Conservation (phyloP, 2,329 filamentous ascomycete species). For the Hirsutella minnesotensis region DNA sequence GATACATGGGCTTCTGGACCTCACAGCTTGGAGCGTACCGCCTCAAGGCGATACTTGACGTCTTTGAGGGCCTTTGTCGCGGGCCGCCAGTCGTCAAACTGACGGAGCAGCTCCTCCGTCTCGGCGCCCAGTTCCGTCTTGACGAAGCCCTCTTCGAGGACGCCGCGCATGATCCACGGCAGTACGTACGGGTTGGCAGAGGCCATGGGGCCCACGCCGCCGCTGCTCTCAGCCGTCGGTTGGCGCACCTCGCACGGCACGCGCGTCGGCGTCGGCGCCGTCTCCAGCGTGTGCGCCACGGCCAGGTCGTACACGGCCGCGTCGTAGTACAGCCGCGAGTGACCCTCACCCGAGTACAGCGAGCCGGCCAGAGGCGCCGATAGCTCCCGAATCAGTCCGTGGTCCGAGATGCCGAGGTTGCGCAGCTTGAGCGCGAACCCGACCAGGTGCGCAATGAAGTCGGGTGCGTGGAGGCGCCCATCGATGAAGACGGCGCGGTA, state of each 20-base stretch:
- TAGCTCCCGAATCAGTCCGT: constrained; percentile 84
- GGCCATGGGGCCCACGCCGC: constrained; percentile 17
- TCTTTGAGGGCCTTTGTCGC: constrained; percentile 84
- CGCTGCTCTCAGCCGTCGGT: constrained; percentile 7
- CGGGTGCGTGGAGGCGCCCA: constrained; percentile 78
- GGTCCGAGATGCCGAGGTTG: constrained; percentile 85
- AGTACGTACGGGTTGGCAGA: constrained; percentile 77
- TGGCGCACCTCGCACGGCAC: constrained; percentile 14
- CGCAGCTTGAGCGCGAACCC: constrained; percentile 89
- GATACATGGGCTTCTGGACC: too few species aligned
- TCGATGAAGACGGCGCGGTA: constrained; percentile 95
- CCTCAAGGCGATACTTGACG: constrained; percentile 89
- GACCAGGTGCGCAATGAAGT: constrained; percentile 87
- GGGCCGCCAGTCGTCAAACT: constrained; percentile 93
- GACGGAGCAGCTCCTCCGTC: constrained; percentile 63
- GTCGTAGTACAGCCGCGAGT: constrained; percentile 89
- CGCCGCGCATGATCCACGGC: constrained; percentile 88
- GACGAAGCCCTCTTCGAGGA: constrained; percentile 86
- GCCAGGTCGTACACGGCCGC: constrained; percentile 72
- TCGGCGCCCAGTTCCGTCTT: constrained; percentile 69
- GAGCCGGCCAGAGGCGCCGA: constrained; percentile 81
- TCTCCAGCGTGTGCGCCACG: constrained; percentile 62
- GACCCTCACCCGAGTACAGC: constrained; percentile 83
- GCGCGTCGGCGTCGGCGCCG: constrained; percentile 39
- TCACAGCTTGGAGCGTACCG: constrained; percentile 71